phyloP scores from a whole-genome alignment of 495 filamentous ascomycete species.

The Immersiella caudata region DNA sequence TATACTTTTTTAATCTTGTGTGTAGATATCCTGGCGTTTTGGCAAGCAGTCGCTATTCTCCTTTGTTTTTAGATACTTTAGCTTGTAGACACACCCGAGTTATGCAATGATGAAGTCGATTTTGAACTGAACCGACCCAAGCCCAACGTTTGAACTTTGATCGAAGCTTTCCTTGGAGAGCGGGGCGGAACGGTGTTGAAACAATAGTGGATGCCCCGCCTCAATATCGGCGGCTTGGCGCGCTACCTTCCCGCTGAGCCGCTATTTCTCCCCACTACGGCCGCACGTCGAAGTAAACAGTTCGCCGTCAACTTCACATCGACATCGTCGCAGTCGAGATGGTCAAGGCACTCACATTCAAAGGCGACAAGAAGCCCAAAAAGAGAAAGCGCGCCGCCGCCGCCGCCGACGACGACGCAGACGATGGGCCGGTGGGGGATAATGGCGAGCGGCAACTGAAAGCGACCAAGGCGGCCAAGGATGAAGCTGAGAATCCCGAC shows the following conservation, averaged over 20 bases:
- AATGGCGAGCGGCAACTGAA: constrained; percentile 40
- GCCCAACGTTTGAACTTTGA: background rate
- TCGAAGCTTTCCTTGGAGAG: background rate
- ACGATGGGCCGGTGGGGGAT: constrained; percentile 41
- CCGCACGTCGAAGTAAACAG: background rate
- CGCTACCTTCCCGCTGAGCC: background rate
- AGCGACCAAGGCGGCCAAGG: constrained; percentile 41
- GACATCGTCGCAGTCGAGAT: constrained; percentile 37
- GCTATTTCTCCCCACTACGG: background rate
- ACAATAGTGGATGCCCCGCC: background rate
- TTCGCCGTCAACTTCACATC: too few relatives aligned
- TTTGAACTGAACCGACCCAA: background rate
- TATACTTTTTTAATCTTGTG: background rate
- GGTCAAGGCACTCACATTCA: constrained; percentile 88
- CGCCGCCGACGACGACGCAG: constrained; percentile 49
- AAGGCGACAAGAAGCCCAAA: constrained; percentile 94
- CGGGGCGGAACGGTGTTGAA: background rate
- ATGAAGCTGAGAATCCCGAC: constrained; percentile 56
- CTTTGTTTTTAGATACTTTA: background rate
- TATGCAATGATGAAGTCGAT: background rate
- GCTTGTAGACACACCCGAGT: background rate
- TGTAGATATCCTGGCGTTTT: background rate
- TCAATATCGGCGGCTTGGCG: background rate
- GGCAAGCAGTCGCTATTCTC: background rate
- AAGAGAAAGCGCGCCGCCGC: constrained; percentile 74